A percentile compares a stretch with the other conserved stretches of the same genome.
Conservation (phyloP, 495 filamentous ascomycete species). For the Penicillium ochrochloron region DNA sequence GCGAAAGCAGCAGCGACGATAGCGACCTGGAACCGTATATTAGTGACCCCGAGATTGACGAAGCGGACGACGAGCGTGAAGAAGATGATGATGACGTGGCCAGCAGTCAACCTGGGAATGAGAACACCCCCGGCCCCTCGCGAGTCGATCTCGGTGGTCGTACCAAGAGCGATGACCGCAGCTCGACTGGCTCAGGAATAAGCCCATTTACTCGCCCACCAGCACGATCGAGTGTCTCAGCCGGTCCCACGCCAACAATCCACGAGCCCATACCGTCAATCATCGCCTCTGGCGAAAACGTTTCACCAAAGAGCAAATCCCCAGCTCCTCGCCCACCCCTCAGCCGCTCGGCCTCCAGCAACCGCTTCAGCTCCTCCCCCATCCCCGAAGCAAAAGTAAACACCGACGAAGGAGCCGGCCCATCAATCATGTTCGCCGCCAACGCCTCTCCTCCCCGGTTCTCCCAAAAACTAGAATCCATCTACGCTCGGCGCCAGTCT, state of each 20-base stretch:
- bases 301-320: conserved; percentile 40
- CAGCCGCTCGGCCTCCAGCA: conserved; percentile 45
- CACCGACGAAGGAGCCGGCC: conserved; percentile 61
- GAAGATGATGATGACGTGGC: conserved; percentile 13
- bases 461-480: conserved; percentile 49
- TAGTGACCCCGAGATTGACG: conserved; percentile 34
- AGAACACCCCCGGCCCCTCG: conserved; percentile 11
- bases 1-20: conserved; percentile 53
- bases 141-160: conserved; percentile 19
- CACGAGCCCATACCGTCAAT: conserved; percentile 42
- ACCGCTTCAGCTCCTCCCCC: conserved; percentile 73
- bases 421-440: conserved; percentile 79
- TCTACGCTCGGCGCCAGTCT: conserved; percentile 52
- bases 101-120: conserved; percentile 24
- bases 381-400: conserved; percentile 73
- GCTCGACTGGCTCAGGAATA: conserved; percentile 18
- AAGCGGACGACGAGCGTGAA: conserved; percentile 45
- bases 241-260: conserved; percentile 7
- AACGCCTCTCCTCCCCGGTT: conserved; percentile 48
- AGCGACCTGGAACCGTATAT: conserved; percentile 48
- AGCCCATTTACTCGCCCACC: conserved; percentile 22
- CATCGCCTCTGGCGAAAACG: conserved; percentile 55
- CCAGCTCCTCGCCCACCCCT: conserved; percentile 32
- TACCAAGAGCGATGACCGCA: conserved; percentile 30
- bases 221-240: conserved; percentile 23